These are phyloP conservation scores for Schizosaccharomyces cryophilus DNA, from an alignment of 805 yeast genomes.

Conservation along the genomic window DNA sequence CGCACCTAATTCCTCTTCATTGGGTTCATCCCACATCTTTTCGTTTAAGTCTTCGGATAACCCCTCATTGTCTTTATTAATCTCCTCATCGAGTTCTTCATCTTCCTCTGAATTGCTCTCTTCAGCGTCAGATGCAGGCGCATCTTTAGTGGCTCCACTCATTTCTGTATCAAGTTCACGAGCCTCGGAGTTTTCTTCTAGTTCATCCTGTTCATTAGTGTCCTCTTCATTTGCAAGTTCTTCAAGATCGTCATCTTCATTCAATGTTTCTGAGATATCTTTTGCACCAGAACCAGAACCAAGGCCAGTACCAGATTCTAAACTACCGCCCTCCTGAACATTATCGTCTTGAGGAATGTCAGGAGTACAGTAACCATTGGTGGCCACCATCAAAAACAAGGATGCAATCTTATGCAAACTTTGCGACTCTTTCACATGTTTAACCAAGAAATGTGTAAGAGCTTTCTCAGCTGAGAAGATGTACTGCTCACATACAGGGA, in stretches of 20 bases:
- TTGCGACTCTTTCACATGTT: not conserved
- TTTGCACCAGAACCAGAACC: conserved; percentile 86
- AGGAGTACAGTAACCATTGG: not conserved
- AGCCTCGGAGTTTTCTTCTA: conserved; percentile 47
- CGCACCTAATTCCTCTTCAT: conserved; percentile 10
- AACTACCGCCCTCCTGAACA: conserved; percentile 18
- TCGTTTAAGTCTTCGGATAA: conserved; percentile 64
- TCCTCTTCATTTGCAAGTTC: conserved; percentile 41
- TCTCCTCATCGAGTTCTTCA: conserved; percentile 84
- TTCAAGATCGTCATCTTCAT: conserved; percentile 69
- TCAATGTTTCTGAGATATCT: conserved; percentile 60
- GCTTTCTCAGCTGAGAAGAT: not conserved
- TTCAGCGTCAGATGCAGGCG: conserved; percentile 25
- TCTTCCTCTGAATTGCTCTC: conserved; percentile 60
- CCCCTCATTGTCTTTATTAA: conserved; percentile 27
- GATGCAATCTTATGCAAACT: not conserved
- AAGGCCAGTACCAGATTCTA: conserved; percentile 47
- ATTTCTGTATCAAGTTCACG: conserved; percentile 82
- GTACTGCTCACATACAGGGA: not conserved
- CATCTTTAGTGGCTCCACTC: conserved; percentile 26
- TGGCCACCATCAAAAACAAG: not conserved
- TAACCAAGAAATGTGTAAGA: not conserved
- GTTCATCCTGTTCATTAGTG: conserved; percentile 62
- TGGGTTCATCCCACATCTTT: conserved; percentile 17
- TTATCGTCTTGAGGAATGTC: not conserved